Evolutionary conservation across 2,329 filamentous ascomycete genomes (phyloP), one percentile per base, ranked within the genome.

Genomic region (Calonectria pteridis): DNA sequence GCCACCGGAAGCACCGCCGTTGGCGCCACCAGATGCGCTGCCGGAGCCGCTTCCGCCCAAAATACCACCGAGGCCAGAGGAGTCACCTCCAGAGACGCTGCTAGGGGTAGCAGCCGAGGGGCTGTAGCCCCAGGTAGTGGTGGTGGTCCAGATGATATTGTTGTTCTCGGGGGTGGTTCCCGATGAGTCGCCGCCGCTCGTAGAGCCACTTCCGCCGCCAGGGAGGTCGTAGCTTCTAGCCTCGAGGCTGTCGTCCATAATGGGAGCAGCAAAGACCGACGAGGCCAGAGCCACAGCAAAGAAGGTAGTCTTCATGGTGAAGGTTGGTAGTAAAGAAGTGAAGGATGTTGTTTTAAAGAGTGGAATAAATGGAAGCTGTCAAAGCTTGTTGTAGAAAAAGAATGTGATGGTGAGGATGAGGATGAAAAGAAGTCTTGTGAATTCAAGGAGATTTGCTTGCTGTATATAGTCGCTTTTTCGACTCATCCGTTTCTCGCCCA

Each of bases 341-440:
- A 37, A 37, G 13, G 13, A 37, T 37, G 16, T 37, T 37, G 4
- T n/a, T 26, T 26, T 35, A 62, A 62, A 62, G 55, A 62, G 35
- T 62, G 55, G n/a, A 62, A 40, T 62, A 18, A 26, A 16, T 11
- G 26, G 10, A 62, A 37, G 55, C 55, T 62, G 13, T 62, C 55
- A 62, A 62, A 62, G 55, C 55, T 28, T 62, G 13, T 18, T 40
- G 55, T 59, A 59, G 55, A 59, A 62, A 62, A 62, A 62, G 55
- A 62, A 37, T 40, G 55, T 53, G 26, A 29, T 53, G 50, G 13
- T 31, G 51, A 33, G 16, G 55, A 40, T 62, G 55, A 40, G 33
- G 55, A 62, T 62, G 55, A 40, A 18, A 3, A 31, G 13, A 14
- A n/a, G 26, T 13, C 5, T n/a, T 31, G 23, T 40, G 9, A 35